Conservation (phyloP, 1,284 basidiomycete species). For the Ustanciosporium gigantosporum region DNA sequence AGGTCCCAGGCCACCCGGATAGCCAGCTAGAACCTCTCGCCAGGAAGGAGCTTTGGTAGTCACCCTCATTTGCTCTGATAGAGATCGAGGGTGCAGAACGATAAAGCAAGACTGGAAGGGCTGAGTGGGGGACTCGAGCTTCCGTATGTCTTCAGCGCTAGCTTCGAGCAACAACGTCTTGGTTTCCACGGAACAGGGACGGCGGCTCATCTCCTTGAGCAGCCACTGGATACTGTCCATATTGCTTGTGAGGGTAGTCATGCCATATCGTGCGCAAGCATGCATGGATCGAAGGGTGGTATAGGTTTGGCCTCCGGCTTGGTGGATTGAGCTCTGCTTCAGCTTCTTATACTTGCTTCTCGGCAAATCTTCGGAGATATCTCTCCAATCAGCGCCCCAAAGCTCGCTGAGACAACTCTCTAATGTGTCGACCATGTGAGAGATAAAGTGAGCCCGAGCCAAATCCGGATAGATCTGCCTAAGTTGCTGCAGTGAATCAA, state of each 20-base stretch:
- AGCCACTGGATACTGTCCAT: conserved; percentile 48
- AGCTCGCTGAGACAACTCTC: conserved; percentile 25
- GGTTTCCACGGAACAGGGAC: conserved; percentile 11
- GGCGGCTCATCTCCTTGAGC: conserved; percentile 29
- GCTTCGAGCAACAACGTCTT: conserved; percentile 1
- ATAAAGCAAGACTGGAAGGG: conserved; percentile 14
- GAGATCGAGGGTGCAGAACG: conserved; percentile 38
- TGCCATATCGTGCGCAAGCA: conserved; percentile 22
- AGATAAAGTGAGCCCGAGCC: conserved; percentile 19
- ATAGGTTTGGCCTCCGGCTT: conserved; percentile 26
- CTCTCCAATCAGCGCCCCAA: conserved; percentile 29
- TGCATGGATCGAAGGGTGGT: conserved; percentile 18
- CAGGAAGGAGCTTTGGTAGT: conserved; percentile 18
- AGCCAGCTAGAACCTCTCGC: conserved; percentile 27
- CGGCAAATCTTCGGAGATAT: conserved; percentile 21
- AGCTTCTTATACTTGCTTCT: conserved; percentile 31
- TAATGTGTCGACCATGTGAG: conserved; percentile 33
- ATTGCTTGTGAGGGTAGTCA: conserved; percentile 46
- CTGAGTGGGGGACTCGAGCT: background rate
- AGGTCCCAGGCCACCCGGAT: conserved; percentile 8
- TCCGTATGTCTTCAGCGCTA: conserved; percentile 1
- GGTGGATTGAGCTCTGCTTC: conserved; percentile 15
- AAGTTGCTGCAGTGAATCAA: conserved; percentile 9
- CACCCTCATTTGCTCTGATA: conserved; percentile 45
- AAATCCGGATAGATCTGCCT: conserved; percentile 23